Evolutionary conservation across 106 monocot species (phyloP).

Genomic region (Dioscorea alata): DNA sequence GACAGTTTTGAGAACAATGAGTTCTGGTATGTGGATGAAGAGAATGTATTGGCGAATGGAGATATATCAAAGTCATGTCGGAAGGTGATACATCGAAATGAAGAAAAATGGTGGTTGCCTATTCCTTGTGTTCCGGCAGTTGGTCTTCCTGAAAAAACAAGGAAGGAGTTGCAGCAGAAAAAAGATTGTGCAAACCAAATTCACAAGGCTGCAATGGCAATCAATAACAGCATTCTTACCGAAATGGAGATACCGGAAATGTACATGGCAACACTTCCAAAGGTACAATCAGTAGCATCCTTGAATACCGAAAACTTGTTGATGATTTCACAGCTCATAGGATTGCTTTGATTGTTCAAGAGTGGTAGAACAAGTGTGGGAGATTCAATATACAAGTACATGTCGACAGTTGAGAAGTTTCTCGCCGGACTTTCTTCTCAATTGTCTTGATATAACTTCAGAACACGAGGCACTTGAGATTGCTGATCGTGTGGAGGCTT

Average conservation of each 20-base stretch:
- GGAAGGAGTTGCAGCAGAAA: slow-evolving; percentile 42
- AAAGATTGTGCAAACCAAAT: slow-evolving; percentile 70
- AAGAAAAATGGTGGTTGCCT: slow-evolving; percentile 94
- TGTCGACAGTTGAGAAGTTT: slow-evolving; percentile 47
- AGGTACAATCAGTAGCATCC: slow-evolving; percentile 29
- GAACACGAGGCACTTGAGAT: slow-evolving; percentile 80
- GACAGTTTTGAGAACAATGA: slow-evolving; percentile 66
- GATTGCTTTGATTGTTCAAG: slow-evolving; percentile 21
- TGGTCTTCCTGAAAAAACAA: slow-evolving; percentile 47
- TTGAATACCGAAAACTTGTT: not conserved
- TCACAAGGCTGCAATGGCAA: slow-evolving; percentile 76
- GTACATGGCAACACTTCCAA: slow-evolving; percentile 55
- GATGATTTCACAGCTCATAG: not conserved
- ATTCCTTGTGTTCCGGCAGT: slow-evolving; percentile 66
- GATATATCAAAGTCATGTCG: slow-evolving; percentile 49
- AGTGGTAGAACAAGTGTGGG: slow-evolving; percentile 57
- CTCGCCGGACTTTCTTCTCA: slow-evolving; percentile 63
- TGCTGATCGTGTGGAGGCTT: slow-evolving; percentile 66
- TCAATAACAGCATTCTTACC: slow-evolving; percentile 59
- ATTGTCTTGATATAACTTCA: slow-evolving; percentile 50
- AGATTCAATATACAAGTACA: slow-evolving; percentile 52
- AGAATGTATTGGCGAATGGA: slow-evolving; percentile 27
- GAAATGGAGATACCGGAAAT: slow-evolving; percentile 88
- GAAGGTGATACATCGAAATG: slow-evolving; percentile 36
- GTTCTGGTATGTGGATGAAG: slow-evolving; percentile 83